phyloP scores from a whole-genome alignment of 1,284 basidiomycete species.

The Megacollybia platyphylla region DNA sequence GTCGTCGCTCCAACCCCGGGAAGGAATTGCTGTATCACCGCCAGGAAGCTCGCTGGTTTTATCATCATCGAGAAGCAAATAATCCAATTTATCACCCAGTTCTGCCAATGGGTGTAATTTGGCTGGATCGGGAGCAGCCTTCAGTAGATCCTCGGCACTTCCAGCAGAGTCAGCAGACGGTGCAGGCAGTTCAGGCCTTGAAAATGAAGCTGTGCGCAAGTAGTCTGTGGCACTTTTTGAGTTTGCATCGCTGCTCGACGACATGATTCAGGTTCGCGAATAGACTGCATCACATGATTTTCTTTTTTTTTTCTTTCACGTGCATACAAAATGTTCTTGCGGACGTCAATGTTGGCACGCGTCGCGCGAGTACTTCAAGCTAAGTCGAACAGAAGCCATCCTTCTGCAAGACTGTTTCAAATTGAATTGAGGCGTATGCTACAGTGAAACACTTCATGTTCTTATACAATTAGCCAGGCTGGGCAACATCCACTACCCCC shows the following conservation, averaged over 20 bases:
- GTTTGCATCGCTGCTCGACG: constrained; percentile 11
- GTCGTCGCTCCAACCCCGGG: constrained; percentile 98
- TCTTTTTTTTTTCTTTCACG: background rate
- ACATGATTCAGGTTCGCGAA: constrained; percentile 13
- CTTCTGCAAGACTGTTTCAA: background rate
- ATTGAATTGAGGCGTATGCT: background rate
- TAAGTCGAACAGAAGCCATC: background rate
- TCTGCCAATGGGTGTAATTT: constrained; percentile 86
- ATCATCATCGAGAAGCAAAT: constrained; percentile 87
- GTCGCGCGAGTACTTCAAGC: background rate
- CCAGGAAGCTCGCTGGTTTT: constrained; percentile 83
- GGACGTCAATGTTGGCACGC: background rate
- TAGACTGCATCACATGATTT: background rate
- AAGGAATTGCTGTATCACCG: constrained; percentile 76
- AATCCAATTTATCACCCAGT: constrained; percentile 82
- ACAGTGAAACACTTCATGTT: background rate
- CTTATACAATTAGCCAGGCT: constrained; percentile 33
- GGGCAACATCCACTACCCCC: constrained; percentile 73
- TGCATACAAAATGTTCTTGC: background rate
- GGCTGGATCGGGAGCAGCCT: constrained; percentile 78
- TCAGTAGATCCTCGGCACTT: constrained; percentile 75
- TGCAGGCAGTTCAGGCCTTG: constrained; percentile 24
- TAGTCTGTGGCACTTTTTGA: constrained; percentile 28
- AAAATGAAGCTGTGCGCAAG: constrained; percentile 44
- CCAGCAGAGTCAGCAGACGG: constrained; percentile 38